Evolutionary conservation across 1,139 yeast genomes (phyloP), one percentile per base, ranked within the genome.

Genomic region (Candida tunisiensis): DNA sequence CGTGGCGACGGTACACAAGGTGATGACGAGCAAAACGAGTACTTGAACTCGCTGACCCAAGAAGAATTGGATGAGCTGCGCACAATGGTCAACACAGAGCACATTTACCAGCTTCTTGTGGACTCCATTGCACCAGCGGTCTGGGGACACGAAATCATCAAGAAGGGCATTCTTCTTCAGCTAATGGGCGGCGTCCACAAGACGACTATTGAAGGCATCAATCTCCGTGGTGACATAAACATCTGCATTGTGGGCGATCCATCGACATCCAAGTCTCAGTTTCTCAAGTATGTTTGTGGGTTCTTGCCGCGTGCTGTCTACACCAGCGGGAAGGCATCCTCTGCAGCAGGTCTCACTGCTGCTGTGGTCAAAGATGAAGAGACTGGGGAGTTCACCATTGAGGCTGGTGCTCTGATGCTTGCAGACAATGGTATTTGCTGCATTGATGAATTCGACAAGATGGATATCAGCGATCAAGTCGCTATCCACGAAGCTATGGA

Each of bases 401-500:
- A 88, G 51, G 99, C 98, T 1, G 99, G 99, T 50, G 99, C 99
- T 2, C 62, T 88, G 34, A 88, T 88, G 99, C 64, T 88, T 39
- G 98, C 98, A 1, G 99, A 88, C 54, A 91, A 88, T 48, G 99
- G 99, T 36, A 80, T 88, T 35, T 88, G 99, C 63, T 93, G 95
- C 37, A 88, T 88, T 53, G 99, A 88, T 50, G 99, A 88, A 55
- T 88, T 88, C 44, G 99, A 88, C 52, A 88, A 91, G 60, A 88
- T 88, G 98, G 96, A 88, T 52, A 53, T 88, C 27, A 57, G 73
- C 4, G 98, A 91, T 53, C 98, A 91, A 56, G 98, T 88, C 32
- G 98, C 98, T 3, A 88, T 88, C 60, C 99, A 88, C 57, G 99
- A 88, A 60, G 99, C 98, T 10, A 88, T 88, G 99, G 98, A 88